These are phyloP conservation scores for Aspergillus sergii DNA, from an alignment of 2,329 filamentous ascomycete species.

Conservation along the genomic window DNA sequence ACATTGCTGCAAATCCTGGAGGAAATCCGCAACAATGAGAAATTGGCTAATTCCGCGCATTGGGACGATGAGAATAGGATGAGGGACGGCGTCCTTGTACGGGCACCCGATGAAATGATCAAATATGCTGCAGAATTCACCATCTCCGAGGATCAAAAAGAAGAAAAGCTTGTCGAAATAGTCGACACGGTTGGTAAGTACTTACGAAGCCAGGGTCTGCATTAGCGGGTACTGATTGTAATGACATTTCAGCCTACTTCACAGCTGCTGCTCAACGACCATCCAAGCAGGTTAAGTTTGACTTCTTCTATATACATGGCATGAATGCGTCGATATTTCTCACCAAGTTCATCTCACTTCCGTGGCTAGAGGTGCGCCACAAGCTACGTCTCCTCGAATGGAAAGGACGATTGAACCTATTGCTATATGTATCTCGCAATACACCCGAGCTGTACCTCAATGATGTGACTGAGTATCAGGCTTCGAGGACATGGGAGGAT, in stretches of 20 bases:
- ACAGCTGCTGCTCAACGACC: slow-evolving; percentile 65
- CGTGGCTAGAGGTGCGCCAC: slow-evolving; percentile 61
- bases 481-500: slow-evolving; percentile 52
- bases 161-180: slow-evolving; percentile 66
- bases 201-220: not conserved
- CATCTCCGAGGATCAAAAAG: slow-evolving; percentile 59
- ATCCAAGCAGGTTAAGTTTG: slow-evolving; percentile 69
- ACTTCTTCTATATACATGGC: slow-evolving; percentile 83
- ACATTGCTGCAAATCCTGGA: slow-evolving; percentile 63
- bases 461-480: slow-evolving; percentile 63
- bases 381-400: slow-evolving; percentile 77
- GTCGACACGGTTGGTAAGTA: slow-evolving; percentile 61
- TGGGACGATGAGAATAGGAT: slow-evolving; percentile 65
- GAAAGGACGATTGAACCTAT: slow-evolving; percentile 75
- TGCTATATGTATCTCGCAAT: slow-evolving; percentile 71
- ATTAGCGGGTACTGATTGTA: not conserved
- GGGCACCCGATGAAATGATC: slow-evolving; percentile 66
- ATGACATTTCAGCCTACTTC: slow-evolving; percentile 49
- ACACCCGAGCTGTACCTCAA: slow-evolving; percentile 62
- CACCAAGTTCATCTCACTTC: slow-evolving; percentile 61
- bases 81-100: slow-evolving; percentile 66
- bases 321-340: slow-evolving; percentile 79
- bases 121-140: slow-evolving; percentile 61
- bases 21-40: slow-evolving; percentile 58
- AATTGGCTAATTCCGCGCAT: slow-evolving; percentile 57